Evolutionary conservation across 495 filamentous ascomycete species (phyloP), one percentile per base, ranked within the genome.

Genomic region (Trichocladium antarcticum): DNA sequence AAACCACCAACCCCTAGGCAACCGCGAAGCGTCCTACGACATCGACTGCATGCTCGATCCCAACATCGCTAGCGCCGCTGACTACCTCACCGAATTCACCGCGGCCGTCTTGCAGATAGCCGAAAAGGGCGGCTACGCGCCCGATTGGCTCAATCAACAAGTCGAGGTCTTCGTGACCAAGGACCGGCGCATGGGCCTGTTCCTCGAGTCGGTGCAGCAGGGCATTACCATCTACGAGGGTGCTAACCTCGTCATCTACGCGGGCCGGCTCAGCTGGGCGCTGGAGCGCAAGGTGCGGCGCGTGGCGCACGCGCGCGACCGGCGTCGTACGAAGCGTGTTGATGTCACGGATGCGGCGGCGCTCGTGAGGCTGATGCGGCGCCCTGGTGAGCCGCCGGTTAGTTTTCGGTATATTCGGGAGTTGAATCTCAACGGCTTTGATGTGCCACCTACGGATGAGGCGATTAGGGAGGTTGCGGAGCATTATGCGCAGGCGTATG

Each of bases 181-280:
- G 31, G 17, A 27, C 10, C 42, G 42, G 8, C 42, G 42, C 20
- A 37, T 46, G 44, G 21, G 12, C 44, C 22, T 46, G 1, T 46
- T 46, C 21, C 44, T 46, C 34, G 34, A 46, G 21, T 46, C 44
- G 21, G 44, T 46, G 3, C 34, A 38, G 34, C 44, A 46, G 8
- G 44, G 35, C 22, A 46, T 46, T 22, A 38, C 35, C 44, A 20
- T 46, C 34, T 46, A 46, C 44, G 34, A 38, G 21, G 44, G 44
- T 7, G 21, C 21, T n/a, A 46, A 37, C 22, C 24, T 46, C 21
- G 24, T 38, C 34, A 38, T 46, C 44, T 46, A 46, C 22, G 44
- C 44, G 0, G 34, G 34, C 42, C 15, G 20, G 27, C 35, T 46
- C 7, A 14, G 20, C 44, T 37, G 34, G 20, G 44, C 34, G 14